Evolutionary conservation across 192 early-diverging fungal genomes (phyloP), one percentile per base, ranked within the genome.

Genomic region (Coemansia sp.): DNA sequence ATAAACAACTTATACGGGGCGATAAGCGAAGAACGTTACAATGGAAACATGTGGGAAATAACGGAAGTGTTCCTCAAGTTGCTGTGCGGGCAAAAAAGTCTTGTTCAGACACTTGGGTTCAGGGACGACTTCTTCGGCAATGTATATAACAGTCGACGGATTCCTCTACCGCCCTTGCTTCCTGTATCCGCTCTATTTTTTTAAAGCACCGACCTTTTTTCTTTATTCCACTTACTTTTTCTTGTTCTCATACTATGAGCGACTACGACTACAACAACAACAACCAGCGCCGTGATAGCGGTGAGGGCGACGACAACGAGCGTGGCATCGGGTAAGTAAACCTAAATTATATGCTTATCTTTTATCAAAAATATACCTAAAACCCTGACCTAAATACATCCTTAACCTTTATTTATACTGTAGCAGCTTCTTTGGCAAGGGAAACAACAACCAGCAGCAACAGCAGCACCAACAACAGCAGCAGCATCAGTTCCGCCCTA

Each of bases 281-380:
- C 57, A 47, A 60, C 54, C 46, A 64, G 25, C 33, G 62, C 60
- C 24, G 43, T 37, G 33, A 58, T 23, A 55, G 47, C 49, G 55
- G 58, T 14, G 68, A 50, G 13, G 55, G 40, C 38, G 59, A 62
- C 19, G 63, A 62, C 19, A 50, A 55, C n/a, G 59, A 57, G 33
- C 70, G 70, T 11, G 70, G 70, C 19, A 21, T 72, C 11, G 55
- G 64, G 70, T 62, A 72, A 37, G 63, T 56, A 13, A 42, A 49
- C 7, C 27, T 30, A 49, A 19, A 11, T n/a, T n/a, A n/a, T n/a
- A n/a, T n/a, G 14, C 14, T 24, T 37, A 24, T 52, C 2, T 50
- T 41, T 30, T 17, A 33, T 22, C 38, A 18, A 9, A n/a, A n/a
- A n/a, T n/a, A n/a, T n/a, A n/a, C n/a, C n/a, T n/a, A n/a, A n/a